Evolutionary conservation across 768 basidiomycete genomes (phyloP).

Genomic region (Boletus pseudo-olivaceus): DNA sequence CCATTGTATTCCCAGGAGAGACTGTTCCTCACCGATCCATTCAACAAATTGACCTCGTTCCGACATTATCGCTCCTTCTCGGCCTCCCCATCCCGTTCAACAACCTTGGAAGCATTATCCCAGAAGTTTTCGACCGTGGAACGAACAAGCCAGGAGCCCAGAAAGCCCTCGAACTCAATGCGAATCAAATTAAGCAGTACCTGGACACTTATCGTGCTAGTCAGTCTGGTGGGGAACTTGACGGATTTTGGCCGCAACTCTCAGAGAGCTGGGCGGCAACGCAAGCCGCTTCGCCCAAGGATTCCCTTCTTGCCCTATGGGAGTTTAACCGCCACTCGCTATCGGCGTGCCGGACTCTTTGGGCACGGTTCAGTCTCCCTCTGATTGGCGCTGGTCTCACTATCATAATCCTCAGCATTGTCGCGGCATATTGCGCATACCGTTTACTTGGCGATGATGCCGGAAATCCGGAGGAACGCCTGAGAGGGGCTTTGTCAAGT

Average conservation of each 20-base stretch:
- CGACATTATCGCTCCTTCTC: conserved; percentile 82
- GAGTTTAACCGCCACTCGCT: conserved; percentile 36
- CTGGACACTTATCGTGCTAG: conserved; percentile 72
- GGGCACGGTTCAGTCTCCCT: conserved; percentile 89
- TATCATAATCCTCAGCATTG: conserved; percentile 53
- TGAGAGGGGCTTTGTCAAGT: conserved; percentile 29
- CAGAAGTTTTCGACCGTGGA: conserved; percentile 77
- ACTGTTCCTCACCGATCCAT: conserved; percentile 55
- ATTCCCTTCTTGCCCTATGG: conserved; percentile 13
- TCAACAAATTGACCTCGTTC: conserved; percentile 92
- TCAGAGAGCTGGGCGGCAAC: conserved; percentile 43
- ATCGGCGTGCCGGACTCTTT: conserved; percentile 73
- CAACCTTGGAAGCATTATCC: conserved; percentile 88
- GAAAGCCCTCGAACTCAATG: conserved; percentile 66
- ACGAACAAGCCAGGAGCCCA: conserved; percentile 37
- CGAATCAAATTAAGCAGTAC: conserved; percentile 71
- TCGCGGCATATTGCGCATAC: conserved; percentile 57
- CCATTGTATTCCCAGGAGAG: conserved; percentile 58
- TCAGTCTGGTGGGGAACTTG: conserved; percentile 69
- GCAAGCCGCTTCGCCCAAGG: conserved; percentile 21
- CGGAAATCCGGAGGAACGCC: conserved; percentile 43
- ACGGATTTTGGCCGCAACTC: conserved; percentile 56
- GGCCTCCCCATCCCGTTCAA: conserved; percentile 95
- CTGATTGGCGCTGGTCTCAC: conserved; percentile 73
- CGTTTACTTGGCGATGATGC: conserved; percentile 39